These are phyloP conservation scores for Kodamaea fukazawae DNA, from an alignment of 805 yeast genomes.

Conservation along the genomic window DNA sequence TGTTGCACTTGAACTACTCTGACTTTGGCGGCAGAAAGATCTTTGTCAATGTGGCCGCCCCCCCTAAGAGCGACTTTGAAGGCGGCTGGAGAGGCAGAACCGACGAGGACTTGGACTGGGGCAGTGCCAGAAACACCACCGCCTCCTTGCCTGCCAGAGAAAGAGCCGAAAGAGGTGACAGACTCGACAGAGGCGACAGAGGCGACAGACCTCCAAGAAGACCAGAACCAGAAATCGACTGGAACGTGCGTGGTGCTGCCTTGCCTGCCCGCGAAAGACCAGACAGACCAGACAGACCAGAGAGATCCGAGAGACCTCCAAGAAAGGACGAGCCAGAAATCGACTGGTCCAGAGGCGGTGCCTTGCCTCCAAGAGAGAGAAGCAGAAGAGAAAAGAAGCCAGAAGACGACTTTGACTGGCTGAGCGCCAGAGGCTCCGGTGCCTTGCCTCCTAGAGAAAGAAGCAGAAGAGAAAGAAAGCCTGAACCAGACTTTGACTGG, in stretches of 20 bases:
- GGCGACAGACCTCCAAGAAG: slow-evolving; percentile 31
- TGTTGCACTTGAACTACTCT: slow-evolving; percentile 44
- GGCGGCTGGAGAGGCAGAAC: slow-evolving; percentile 42
- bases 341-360: slow-evolving; percentile 41
- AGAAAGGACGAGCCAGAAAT: slow-evolving; percentile 38
- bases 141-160: slow-evolving; percentile 28
- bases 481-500: slow-evolving; percentile 36
- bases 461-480: slow-evolving; percentile 28
- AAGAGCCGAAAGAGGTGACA: slow-evolving; percentile 24
- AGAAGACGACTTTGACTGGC: slow-evolving; percentile 36
- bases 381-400: slow-evolving; percentile 28
- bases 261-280: slow-evolving; percentile 41
- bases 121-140: slow-evolving; percentile 32
- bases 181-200: slow-evolving; percentile 16
- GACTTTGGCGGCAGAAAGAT: slow-evolving; percentile 49
- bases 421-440: slow-evolving; percentile 28
- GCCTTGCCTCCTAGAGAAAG: slow-evolving; percentile 22
- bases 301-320: slow-evolving; percentile 23
- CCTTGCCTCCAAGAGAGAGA: slow-evolving; percentile 37
- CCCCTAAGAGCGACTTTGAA: slow-evolving; percentile 45
- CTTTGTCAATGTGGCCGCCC: slow-evolving; percentile 59
- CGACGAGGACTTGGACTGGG: slow-evolving; percentile 48
- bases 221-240: slow-evolving; percentile 60
- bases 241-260: slow-evolving; percentile 46
- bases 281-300: slow-evolving; percentile 26